Evolutionary conservation across 164 flowering plant genomes (phyloP), one percentile per base, ranked within the genome.

Genomic region (Aristolochia californica): DNA sequence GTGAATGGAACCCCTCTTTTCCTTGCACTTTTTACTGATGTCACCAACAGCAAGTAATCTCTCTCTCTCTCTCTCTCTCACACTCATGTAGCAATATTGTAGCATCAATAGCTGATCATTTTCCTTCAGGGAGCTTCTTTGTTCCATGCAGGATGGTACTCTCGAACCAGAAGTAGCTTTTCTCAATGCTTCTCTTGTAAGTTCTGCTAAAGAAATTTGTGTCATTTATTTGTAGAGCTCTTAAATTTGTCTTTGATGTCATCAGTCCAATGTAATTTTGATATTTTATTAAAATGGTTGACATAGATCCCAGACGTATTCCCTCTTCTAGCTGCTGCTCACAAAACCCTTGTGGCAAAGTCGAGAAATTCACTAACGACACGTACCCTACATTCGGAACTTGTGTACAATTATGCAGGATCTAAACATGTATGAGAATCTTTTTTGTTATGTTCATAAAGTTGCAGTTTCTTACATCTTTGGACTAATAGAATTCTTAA

Each of bases 301-400:
- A 28, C 54, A 62, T 85, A 88, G 98, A 78, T 88, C 49, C 91
- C 97, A 17, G 96, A 88, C 66, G 72, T 81, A 30, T 91, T 91
- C 66, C 96, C 96, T 62, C 71, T 91, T 66, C 80, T 91, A 59
- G 95, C 87, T n/a, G 93, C 97, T 58, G 95, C 98, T 11, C 80
- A 87, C 45, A 91, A 88, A 71, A 75, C 97, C n/a, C 84, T 83
- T 61, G 2, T 82, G n/a, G 57, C 95, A 53, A 88, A 87, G 70
- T 81, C 90, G 49, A 73, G 89, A 52, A 88, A 76, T 4, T 75
- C 89, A 23, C 63, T 93, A 69, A 80, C 85, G 2, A 87, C 98
- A 15, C 79, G 91, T 26, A 88, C 95, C 45, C 82, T 77, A 57
- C 97, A 88, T 74, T 91, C 97, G 22, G 98, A 91, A 75, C 87